Conservation (phyloP, 495 filamentous ascomycete species). For the Chlorociboria aeruginascens region DNA sequence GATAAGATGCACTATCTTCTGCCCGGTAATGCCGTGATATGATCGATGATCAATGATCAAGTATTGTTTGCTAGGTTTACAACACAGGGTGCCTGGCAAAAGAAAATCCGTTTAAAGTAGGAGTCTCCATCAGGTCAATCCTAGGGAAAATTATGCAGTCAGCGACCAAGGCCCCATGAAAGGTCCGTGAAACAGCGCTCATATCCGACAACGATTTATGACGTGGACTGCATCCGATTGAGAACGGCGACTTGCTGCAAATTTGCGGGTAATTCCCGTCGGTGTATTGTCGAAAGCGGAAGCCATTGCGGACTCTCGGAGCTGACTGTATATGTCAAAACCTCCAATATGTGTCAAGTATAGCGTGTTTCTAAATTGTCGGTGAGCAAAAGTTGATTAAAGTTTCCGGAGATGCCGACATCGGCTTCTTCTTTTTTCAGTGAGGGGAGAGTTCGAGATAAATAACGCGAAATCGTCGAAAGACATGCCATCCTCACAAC, state of each 20-base stretch:
- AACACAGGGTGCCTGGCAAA: conserved; percentile 2
- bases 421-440: not conserved
- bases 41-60: conserved; percentile 8
- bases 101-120: conserved; percentile 6
- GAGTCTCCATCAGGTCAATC: conserved; percentile 12
- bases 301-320: not conserved
- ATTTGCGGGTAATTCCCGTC: too few species aligned
- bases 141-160: conserved; percentile 10
- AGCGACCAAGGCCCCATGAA: not conserved
- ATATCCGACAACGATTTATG: not conserved
- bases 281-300: too few species aligned
- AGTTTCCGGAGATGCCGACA: not conserved
- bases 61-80: conserved; percentile 3
- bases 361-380: too few species aligned
- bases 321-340: conserved; percentile 7
- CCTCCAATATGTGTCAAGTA: not conserved
- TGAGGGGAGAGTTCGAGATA: not conserved
- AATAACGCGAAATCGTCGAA: not conserved
- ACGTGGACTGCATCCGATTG: not conserved
- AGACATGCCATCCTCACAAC: not conserved
- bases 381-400: not conserved
- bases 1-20: not conserved
- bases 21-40: conserved; percentile 4
- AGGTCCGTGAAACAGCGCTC: too few species aligned
- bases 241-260: too few species aligned